These are phyloP conservation scores for Leishmania amazonensis DNA, from an alignment of 208 protist species.

Conservation along the genomic window DNA sequence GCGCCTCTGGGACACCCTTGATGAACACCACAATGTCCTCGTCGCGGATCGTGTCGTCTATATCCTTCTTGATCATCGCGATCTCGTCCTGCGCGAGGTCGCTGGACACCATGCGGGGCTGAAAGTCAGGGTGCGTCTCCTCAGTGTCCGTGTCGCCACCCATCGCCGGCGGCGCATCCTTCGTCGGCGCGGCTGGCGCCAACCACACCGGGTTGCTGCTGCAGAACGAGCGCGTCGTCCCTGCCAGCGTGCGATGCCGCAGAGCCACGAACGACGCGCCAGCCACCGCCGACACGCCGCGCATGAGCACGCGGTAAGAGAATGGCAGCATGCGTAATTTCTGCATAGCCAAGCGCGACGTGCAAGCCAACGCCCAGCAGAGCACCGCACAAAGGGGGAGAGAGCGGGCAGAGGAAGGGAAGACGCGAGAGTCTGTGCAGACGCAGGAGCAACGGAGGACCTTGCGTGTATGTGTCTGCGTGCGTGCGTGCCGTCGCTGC, in stretches of 20 bases:
- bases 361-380: not conserved
- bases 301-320: not conserved
- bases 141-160: slow-evolving; percentile 70
- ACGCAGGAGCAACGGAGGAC: not conserved
- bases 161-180: not conserved
- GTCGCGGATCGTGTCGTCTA: slow-evolving; percentile 84
- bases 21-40: slow-evolving; percentile 96
- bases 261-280: not conserved
- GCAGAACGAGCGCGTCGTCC: not conserved
- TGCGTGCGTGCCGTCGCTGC: not conserved
- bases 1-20: slow-evolving; percentile 95
- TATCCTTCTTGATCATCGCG: slow-evolving; percentile 88
- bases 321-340: not conserved
- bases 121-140: slow-evolving; percentile 90
- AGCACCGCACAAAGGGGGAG: not conserved
- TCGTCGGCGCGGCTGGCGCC: not conserved
- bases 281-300: not conserved
- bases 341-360: not conserved
- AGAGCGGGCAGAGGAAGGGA: not conserved
- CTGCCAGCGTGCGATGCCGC: not conserved
- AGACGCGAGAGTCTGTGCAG: not conserved
- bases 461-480: not conserved
- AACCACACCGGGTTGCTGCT: not conserved
- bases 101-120: slow-evolving; percentile 68
- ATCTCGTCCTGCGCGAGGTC: slow-evolving; percentile 80